A percentile compares a stretch with the other conserved stretches of the same genome.
These are phyloP conservation scores for Amaranthus cruentus DNA, from an alignment of 148 eudicot genomes.

Conservation along the genomic window DNA sequence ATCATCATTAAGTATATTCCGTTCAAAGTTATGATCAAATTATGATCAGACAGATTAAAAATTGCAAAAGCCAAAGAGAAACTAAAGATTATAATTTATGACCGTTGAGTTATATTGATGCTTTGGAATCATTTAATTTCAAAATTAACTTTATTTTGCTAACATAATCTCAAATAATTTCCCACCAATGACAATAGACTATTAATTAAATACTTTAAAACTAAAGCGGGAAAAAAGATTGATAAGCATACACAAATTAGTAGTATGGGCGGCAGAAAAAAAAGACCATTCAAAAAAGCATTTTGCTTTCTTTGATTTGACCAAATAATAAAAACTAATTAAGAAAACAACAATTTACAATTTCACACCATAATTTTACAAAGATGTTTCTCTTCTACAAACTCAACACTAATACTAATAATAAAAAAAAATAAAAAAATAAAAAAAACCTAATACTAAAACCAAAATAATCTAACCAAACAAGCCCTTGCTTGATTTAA, in stretches of 20 bases:
- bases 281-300: constrained; percentile 23
- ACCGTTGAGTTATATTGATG: not conserved
- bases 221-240: constrained; percentile 2
- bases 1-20: no score
- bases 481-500: constrained; percentile 30
- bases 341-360: constrained; percentile 1
- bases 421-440: not conserved
- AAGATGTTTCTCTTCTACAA: constrained; percentile 2
- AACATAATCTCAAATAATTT: constrained; percentile 7
- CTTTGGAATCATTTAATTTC: constrained; percentile 10
- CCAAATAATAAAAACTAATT: constrained; percentile 16
- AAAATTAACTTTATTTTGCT: constrained; percentile 16
- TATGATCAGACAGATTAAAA: no score
- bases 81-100: not conserved
- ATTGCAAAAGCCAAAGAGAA: no score
- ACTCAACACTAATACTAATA: not conserved
- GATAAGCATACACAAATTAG: constrained; percentile 10
- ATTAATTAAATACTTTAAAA: constrained; percentile 2
- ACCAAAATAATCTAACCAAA: constrained; percentile 2
- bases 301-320: constrained; percentile 33
- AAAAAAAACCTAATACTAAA: not conserved
- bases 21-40: no score
- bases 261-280: constrained; percentile 10
- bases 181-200: constrained; percentile 12
- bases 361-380: constrained; percentile 11